Evolutionary conservation across 805 yeast species (phyloP), one percentile per base, ranked within the genome.

Genomic region (Diddensiella caesifluorescens): DNA sequence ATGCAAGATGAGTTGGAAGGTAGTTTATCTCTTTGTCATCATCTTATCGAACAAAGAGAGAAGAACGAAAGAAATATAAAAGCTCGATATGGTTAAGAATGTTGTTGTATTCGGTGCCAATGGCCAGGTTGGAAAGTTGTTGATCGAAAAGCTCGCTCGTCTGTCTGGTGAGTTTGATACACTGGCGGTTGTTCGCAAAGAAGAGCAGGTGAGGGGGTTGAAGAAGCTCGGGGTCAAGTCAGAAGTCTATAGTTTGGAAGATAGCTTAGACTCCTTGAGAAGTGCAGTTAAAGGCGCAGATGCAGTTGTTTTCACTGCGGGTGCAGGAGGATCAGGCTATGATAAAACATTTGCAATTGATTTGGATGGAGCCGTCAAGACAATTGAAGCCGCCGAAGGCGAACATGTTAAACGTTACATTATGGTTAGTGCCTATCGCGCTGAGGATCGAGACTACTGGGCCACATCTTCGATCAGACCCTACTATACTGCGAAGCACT

Each of bases 251-350:
- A 65, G 73, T 19, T 61, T 68, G 27, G 56, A 74, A 36, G 33
- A 41, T 13, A 44, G 41, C 9, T 47, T 42, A n/a, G 67, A 67
- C 26, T 63, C 64, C 5, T 55, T 77, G 23, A 59, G 67, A 0
- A 47, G 54, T 2, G 62, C 60, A 0, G 52, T 79, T 26, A 56
- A 60, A 31, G 80, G 77, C 2, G 67, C 64, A 27, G 76, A 75
- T 49, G 77, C 77, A 5, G 75, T 79, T 3, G 75, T 79, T 0
- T 75, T 77, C 63, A 61, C 73, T 29, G 83, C 81, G 0, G 84
- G 84, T 5, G 75, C 81, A 2, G 79, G 75, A 15, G 83, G 83
- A 2, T 71, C 70, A 34, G 73, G 74, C 12, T 50, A 70, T 5
- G 69, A 62, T 19, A 50, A 62, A 29, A 66, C 73, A 2, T 63